Evolutionary conservation across 495 filamentous ascomycete species (phyloP), one percentile per base, ranked within the genome.

Genomic region (Umbilicaria muhlenbergii): DNA sequence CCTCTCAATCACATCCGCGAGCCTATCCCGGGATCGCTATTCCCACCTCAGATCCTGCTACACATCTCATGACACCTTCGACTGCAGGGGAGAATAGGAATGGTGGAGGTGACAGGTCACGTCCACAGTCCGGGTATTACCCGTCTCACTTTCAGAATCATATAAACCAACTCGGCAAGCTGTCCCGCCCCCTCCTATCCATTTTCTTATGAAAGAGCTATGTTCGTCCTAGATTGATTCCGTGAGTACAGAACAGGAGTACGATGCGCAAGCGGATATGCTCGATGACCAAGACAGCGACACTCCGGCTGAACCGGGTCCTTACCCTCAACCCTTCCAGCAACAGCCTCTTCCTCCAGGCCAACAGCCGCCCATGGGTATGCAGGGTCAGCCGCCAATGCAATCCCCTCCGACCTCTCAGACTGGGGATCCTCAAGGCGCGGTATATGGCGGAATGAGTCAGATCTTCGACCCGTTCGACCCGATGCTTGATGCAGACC

Each of bases 81-180:
- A 43, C 47, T 0, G 36, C 36, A 45, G 49, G 49, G 17, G 47
- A 39, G 15, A 53, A 45, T 39, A 37, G 44, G 16, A 41, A 41
- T 4, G 1, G 6, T 6, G 24, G 5, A 11, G 11, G 58, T 62
- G 39, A 58, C 51, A 40, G 38, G 58, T 32, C 24, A 28, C 64
- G 62, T 12, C 51, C 67, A 17, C 57, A 67, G n/a, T 57, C 67
- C n/a, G 60, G 65, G 24, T 88, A 81, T 62, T 94, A 91, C 51
- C 78, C 82, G 33, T 80, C 85, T 43, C 76, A 82, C 17, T 94
- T 93, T 60, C 84, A 93, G 58, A 86, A 81, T 60, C 91, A 96
- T 66, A 85, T 89, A 61, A 83, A 94, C 64, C 88, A 95, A 72
- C 81, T 98, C 68, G 91, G 91, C 84, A 88, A 83, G 89, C 70